A percentile compares a stretch with the other conserved stretches of the same genome.
Conservation (phyloP, 164 flowering plant genomes). For the Annona squamosa region DNA sequence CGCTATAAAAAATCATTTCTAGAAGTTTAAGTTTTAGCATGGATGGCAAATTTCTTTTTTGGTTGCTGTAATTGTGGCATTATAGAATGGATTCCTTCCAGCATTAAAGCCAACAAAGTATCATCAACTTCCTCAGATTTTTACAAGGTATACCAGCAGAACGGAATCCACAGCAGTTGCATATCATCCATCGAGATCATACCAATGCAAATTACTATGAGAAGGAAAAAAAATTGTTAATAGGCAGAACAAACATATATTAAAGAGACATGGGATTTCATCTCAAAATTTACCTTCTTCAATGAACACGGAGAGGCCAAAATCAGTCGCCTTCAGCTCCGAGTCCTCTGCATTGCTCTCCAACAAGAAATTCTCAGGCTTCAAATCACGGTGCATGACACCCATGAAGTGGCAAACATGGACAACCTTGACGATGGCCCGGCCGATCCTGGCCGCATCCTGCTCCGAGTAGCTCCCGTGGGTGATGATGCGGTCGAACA, state of each 20-base stretch:
- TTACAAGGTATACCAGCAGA: too few relatives aligned
- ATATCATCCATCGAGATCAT: too few relatives aligned
- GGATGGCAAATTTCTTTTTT: too few relatives aligned
- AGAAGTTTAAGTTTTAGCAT: too few relatives aligned
- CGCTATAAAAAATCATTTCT: too few relatives aligned
- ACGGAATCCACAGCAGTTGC: too few relatives aligned
- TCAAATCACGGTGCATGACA: constrained; percentile 82
- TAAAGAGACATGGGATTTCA: background rate
- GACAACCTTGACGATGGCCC: constrained; percentile 80
- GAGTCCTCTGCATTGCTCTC: constrained; percentile 40
- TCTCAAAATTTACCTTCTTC: constrained; percentile 45
- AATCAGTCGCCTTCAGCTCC: constrained; percentile 69
- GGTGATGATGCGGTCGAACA: constrained; percentile 64
- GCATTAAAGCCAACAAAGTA: too few relatives aligned
- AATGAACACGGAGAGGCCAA: constrained; percentile 86
- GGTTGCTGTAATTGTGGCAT: too few relatives aligned
- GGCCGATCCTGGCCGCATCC: constrained; percentile 48
- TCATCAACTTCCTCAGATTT: too few relatives aligned
- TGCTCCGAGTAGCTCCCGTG: constrained; percentile 61
- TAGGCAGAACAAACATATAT: too few relatives aligned
- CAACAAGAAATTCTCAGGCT: constrained; percentile 90
- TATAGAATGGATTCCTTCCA: too few relatives aligned
- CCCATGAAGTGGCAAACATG: constrained; percentile 93
- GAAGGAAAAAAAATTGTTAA: too few relatives aligned
- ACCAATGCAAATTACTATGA: background rate